Evolutionary conservation across 805 yeast species (phyloP).

Genomic region (Peterozyma xylosa): DNA sequence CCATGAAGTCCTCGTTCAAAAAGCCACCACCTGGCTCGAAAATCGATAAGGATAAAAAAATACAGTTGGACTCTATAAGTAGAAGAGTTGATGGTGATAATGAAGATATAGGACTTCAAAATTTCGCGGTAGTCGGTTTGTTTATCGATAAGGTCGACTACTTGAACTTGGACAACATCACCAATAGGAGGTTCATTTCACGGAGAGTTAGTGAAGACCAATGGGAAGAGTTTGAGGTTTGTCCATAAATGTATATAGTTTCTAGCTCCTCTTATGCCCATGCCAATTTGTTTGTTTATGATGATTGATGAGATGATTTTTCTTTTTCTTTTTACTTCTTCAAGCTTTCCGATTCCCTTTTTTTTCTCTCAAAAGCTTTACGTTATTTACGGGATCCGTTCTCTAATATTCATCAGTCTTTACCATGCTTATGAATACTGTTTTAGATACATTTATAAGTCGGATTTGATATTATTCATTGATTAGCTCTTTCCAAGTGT

Average conservation of each 20-base stretch:
- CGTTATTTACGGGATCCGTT: too few relatives aligned
- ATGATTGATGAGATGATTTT: background rate
- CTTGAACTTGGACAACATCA: slow-evolving; percentile 48
- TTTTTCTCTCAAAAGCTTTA: too few relatives aligned
- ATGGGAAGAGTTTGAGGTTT: slow-evolving; percentile 75
- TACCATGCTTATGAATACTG: too few relatives aligned
- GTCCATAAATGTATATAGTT: slow-evolving; percentile 40
- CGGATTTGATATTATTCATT: too few relatives aligned
- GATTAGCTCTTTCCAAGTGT: too few relatives aligned
- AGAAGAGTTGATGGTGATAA: slow-evolving; percentile 81
- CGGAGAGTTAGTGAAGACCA: slow-evolving; percentile 47
- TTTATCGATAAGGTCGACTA: slow-evolving; percentile 67
- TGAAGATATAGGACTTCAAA: slow-evolving; percentile 52
- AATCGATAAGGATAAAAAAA: slow-evolving; percentile 46
- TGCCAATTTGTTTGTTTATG: slow-evolving; percentile 2
- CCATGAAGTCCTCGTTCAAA: slow-evolving; percentile 57
- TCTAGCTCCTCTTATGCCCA: slow-evolving; percentile 16
- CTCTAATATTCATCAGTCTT: too few relatives aligned
- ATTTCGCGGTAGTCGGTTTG: slow-evolving; percentile 63
- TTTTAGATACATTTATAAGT: too few relatives aligned
- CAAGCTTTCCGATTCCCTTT: background rate
- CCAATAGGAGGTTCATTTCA: slow-evolving; percentile 43
- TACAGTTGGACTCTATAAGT: slow-evolving; percentile 58
- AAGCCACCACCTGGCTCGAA: slow-evolving; percentile 67
- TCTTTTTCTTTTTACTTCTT: background rate